phyloP scores from a whole-genome alignment of 371 early-diverging fungal genomes.

The Dinochytrium kinnereticum region DNA sequence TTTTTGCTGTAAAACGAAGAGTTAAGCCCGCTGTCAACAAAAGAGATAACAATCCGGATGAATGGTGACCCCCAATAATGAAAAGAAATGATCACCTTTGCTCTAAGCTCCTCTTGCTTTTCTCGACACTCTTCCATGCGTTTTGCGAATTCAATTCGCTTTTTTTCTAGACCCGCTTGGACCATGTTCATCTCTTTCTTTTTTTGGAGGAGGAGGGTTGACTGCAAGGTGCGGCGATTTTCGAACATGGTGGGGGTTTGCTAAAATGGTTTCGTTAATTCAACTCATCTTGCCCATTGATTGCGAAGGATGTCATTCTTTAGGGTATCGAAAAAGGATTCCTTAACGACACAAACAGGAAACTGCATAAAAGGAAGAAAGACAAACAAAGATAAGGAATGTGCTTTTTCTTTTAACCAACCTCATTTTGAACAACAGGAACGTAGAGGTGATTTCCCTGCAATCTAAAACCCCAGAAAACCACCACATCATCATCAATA shows the following conservation, averaged over 20 bases:
- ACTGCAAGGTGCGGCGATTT: slow-evolving; percentile 53
- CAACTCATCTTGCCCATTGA: no score
- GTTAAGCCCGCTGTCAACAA: no score
- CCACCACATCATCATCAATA: background rate
- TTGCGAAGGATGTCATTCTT: no score
- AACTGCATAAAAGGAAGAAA: no score
- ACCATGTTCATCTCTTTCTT: slow-evolving; percentile 60
- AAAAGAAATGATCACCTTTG: slow-evolving; percentile 52
- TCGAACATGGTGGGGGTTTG: slow-evolving; percentile 44
- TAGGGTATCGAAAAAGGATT: no score
- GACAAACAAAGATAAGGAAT: no score
- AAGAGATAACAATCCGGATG: no score
- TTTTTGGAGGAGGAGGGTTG: slow-evolving; percentile 59
- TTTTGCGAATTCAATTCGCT: slow-evolving; percentile 58
- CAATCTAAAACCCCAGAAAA: slow-evolving; percentile 5
- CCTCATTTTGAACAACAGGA: slow-evolving; percentile 39
- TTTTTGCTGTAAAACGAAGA: slow-evolving; percentile 53
- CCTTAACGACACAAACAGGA: no score
- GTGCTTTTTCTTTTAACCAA: no score
- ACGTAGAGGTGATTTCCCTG: slow-evolving; percentile 30
- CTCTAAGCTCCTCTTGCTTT: slow-evolving; percentile 60
- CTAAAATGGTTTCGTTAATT: slow-evolving; percentile 23
- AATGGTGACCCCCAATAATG: no score
- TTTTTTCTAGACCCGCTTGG: slow-evolving; percentile 54
- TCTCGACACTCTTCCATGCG: slow-evolving; percentile 64